Evolutionary conservation across 352 stramenopile species (phyloP), one percentile per base, ranked within the genome.

Genomic region (Phytophthora tubulina): DNA sequence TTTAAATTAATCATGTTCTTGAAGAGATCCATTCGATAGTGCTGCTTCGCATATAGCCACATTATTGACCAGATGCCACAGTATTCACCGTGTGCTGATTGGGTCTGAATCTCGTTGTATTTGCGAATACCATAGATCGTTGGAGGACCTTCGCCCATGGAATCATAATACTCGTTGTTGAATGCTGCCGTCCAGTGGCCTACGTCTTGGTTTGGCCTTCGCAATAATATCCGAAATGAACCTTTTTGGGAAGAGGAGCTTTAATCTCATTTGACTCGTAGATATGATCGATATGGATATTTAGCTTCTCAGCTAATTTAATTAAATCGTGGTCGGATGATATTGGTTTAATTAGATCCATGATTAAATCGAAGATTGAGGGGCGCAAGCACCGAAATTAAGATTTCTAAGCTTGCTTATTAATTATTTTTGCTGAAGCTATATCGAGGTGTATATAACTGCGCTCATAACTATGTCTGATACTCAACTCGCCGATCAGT

Each of bases 201-300:
- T 13, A 63, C n/a, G 32, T 63, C 56, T 2, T 38, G 15, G 14
- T 54, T 36, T 30, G 32, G 41, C 6, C 3, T 8, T 14, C 56
- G 30, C 21, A 63, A 32, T n/a, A 63, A 15, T 11, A 63, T 54
- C 31, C 54, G 30, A 38, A 44, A 63, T 15, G 55, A 35, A 9
- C 30, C 41, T 3, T 63, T 51, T 38, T 51, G 3, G 55, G 5
- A 2, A 63, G 39, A 11, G 49, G 49, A 11, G 42, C 42, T 3
- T 6, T 44, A 0, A 63, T 52, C 8, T 57, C 50, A 45, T 3
- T 46, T 4, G 32, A 45, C 15, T 57, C 50, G 2, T 44, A 45
- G 5, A 57, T 57, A 33, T 45, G 2, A 46, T 57, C 50, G 4
- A 57, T 3, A 32, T 57, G 50, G 1, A 57, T 15, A 15, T 9